Evolutionary conservation across 78 protist species (phyloP).

Genomic region (Emiliania huxleyi): DNA sequence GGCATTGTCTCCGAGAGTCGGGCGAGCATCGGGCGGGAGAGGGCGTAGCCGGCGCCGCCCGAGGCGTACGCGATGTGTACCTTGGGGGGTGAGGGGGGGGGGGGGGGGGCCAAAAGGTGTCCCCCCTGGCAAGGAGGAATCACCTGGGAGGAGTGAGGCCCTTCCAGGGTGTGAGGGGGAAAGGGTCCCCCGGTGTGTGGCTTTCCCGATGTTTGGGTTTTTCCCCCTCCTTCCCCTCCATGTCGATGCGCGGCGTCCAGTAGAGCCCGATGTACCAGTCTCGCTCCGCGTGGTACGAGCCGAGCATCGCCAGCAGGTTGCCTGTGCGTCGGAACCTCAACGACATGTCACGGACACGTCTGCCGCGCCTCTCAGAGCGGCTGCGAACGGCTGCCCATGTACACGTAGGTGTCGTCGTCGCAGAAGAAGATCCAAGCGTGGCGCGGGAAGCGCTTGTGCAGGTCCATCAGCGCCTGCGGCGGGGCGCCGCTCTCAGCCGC

Average conservation of each 20-base stretch:
- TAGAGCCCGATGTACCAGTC: neutral
- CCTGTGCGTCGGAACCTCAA: too few relatives aligned
- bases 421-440: neutral
- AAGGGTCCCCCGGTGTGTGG: too few relatives aligned
- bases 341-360: neutral
- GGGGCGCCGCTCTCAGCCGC: too few relatives aligned
- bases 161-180: too few relatives aligned
- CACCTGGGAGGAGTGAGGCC: too few relatives aligned
- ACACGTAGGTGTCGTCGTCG: neutral
- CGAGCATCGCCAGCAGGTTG: neutral
- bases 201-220: too few relatives aligned
- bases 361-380: too few relatives aligned
- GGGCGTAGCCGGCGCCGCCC: neutral
- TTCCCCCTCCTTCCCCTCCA: neutral
- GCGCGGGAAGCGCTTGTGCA: neutral
- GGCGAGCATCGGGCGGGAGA: neutral
- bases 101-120: too few relatives aligned
- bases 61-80: neutral
- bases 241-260: neutral
- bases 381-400: neutral
- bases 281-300: neutral
- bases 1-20: neutral
- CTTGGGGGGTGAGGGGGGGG: too few relatives aligned
- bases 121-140: too few relatives aligned
- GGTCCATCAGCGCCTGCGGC: neutral